A percentile compares a stretch with the other conserved stretches of the same genome.
Conservation (phyloP, 768 basidiomycete genomes). For the Rhizopogon vinicolor region DNA sequence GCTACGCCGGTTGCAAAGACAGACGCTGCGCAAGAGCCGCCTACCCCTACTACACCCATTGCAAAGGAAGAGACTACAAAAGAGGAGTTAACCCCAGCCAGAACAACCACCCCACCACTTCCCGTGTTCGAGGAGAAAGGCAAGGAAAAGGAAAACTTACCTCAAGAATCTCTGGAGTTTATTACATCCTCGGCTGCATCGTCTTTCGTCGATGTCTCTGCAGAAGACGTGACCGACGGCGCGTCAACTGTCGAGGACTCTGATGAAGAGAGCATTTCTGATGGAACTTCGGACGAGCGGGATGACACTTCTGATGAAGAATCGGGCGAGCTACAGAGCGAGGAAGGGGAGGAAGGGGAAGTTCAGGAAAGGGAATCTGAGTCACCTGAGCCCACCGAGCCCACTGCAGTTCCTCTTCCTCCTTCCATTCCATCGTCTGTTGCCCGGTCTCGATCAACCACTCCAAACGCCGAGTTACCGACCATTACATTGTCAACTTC, state of each 20-base stretch:
- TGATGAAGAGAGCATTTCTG: constrained; percentile 13
- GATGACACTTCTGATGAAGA: constrained; percentile 15
- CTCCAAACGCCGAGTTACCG: constrained; percentile 52
- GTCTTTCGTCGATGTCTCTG: constrained; percentile 44
- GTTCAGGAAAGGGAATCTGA: constrained; percentile 14
- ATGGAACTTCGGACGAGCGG: too few species aligned
- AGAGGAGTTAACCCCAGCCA: neutral
- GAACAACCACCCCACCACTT: neutral
- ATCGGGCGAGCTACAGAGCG: constrained; percentile 17
- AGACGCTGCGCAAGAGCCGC: constrained; percentile 8
- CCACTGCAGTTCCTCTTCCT: constrained; percentile 12
- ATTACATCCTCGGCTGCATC: constrained; percentile 39
- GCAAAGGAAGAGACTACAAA: neutral
- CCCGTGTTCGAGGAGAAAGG: neutral
- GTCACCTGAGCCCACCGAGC: constrained; percentile 4
- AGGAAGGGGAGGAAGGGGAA: constrained; percentile 10
- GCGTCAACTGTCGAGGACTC: constrained; percentile 18
- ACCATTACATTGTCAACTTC: constrained; percentile 32
- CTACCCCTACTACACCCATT: neutral
- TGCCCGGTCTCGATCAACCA: constrained; percentile 52
- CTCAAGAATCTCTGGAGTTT: constrained; percentile 17
- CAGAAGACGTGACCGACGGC: constrained; percentile 19
- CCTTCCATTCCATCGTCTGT: constrained; percentile 30
- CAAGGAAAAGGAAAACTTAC: constrained; percentile 5
- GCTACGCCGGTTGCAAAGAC: neutral